A percentile compares a stretch with the other conserved stretches of the same genome.
Evolutionary conservation across 805 yeast species (phyloP).

Genomic region (Metschnikowia lachancei): DNA sequence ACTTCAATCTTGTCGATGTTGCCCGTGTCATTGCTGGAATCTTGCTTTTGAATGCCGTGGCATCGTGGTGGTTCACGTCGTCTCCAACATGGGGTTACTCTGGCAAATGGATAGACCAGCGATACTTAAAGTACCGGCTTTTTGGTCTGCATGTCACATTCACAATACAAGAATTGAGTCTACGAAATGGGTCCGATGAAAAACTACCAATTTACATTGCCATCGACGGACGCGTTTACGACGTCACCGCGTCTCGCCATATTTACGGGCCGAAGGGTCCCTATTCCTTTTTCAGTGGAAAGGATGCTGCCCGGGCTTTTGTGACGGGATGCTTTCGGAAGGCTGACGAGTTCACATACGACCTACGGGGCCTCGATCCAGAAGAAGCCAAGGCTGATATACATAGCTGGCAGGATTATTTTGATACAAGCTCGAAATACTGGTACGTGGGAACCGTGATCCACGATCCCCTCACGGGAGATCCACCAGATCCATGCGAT

Average conservation of each 20-base stretch:
- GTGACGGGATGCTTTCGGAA: constrained; percentile 66
- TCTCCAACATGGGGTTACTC: constrained; percentile 60
- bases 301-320: constrained; percentile 66
- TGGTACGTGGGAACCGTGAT: constrained; percentile 62
- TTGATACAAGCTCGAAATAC: constrained; percentile 43
- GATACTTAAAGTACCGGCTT: constrained; percentile 36
- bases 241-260: constrained; percentile 50
- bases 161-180: constrained; percentile 45
- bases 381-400: constrained; percentile 41
- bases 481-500: constrained; percentile 51
- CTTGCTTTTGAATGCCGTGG: constrained; percentile 42
- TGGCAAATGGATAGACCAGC: constrained; percentile 47
- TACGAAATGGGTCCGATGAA: constrained; percentile 50
- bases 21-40: constrained; percentile 46
- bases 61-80: constrained; percentile 59
- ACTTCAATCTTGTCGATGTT: constrained; percentile 31
- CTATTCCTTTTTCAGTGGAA: constrained; percentile 58
- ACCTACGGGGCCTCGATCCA: constrained; percentile 57
- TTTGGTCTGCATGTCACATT: constrained; percentile 25
- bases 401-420: constrained; percentile 53
- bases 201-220: constrained; percentile 55
- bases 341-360: constrained; percentile 58
- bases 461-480: constrained; percentile 45
- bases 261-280: constrained; percentile 61
- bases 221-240: constrained; percentile 60